These are phyloP conservation scores for Phytopythium boreale DNA, from an alignment of 352 stramenopile species.

Conservation along the genomic window DNA sequence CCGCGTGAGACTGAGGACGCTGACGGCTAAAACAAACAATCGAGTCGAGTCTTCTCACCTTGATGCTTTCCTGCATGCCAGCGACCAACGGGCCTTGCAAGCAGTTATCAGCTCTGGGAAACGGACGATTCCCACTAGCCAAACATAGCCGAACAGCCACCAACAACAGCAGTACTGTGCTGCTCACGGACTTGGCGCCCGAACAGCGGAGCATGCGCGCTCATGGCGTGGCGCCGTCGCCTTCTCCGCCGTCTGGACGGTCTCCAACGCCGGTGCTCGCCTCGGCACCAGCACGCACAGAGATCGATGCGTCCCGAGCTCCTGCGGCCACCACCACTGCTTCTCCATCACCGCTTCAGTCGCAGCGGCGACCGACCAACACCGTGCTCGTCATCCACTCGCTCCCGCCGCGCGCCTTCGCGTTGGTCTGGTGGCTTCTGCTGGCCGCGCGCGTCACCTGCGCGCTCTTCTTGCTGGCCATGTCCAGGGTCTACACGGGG, in stretches of 20 bases:
- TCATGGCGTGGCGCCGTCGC: not conserved
- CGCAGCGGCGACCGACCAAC: not conserved
- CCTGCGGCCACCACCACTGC: not conserved
- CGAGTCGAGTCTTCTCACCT: too few relatives aligned
- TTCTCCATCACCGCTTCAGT: not conserved
- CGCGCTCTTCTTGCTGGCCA: slow-evolving; percentile 6
- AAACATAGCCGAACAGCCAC: too few relatives aligned
- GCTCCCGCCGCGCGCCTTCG: slow-evolving; percentile 8
- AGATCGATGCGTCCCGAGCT: not conserved
- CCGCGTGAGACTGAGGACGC: too few relatives aligned
- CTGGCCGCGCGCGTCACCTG: slow-evolving; percentile 4
- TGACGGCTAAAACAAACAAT: too few relatives aligned
- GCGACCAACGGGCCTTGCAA: too few relatives aligned
- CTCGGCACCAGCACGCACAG: too few relatives aligned
- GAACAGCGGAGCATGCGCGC: not conserved
- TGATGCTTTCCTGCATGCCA: too few relatives aligned
- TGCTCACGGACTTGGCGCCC: not conserved
- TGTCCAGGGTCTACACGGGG: slow-evolving; percentile 9
- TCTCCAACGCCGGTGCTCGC: not conserved
- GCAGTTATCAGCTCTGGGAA: too few relatives aligned
- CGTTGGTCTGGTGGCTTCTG: slow-evolving; percentile 6
- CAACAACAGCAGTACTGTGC: not conserved
- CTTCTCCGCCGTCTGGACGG: not conserved
- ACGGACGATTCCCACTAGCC: too few relatives aligned
- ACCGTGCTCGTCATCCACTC: not conserved